Percentiles rank a stretch among this genome's conserved stretches.
These are phyloP conservation scores for Holtermannia corniformis DNA, from an alignment of 768 basidiomycete genomes.

Conservation along the genomic window DNA sequence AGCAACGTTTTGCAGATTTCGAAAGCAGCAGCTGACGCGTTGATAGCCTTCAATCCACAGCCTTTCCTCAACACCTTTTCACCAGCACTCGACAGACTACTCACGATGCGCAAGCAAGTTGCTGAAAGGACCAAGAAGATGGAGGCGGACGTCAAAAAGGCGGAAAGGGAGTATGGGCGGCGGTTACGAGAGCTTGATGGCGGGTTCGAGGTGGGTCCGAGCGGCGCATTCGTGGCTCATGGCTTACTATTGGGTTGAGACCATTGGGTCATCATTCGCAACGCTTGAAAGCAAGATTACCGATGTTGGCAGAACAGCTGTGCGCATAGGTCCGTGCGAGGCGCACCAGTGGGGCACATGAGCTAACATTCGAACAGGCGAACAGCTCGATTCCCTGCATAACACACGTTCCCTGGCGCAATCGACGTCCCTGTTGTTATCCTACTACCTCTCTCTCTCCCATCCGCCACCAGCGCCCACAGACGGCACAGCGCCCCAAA, in stretches of 20 bases:
- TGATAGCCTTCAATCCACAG: conserved; percentile 78
- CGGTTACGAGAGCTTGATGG: conserved; percentile 86
- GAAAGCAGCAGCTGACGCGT: conserved; percentile 1
- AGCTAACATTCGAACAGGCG: conserved; percentile 51
- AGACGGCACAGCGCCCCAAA: conserved; percentile 8
- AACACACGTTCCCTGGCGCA: conserved; percentile 84
- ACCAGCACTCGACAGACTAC: conserved; percentile 74
- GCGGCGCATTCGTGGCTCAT: neutral
- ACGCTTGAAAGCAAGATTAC: conserved; percentile 86
- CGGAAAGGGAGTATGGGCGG: conserved; percentile 88
- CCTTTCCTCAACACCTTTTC: conserved; percentile 91
- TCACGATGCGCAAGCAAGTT: conserved; percentile 78
- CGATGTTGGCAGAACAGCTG: conserved; percentile 85
- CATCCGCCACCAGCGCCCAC: conserved; percentile 17
- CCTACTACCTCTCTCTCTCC: conserved; percentile 87
- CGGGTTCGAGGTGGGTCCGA: conserved; percentile 70
- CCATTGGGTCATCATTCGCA: conserved; percentile 75
- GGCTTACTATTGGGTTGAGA: conserved; percentile 46
- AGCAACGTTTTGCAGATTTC: conserved; percentile 37
- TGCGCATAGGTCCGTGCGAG: conserved; percentile 65
- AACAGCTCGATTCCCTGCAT: conserved; percentile 91
- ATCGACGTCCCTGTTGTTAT: conserved; percentile 84
- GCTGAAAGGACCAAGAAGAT: conserved; percentile 81
- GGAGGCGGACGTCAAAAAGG: conserved; percentile 77
- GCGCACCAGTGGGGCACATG: neutral